Percentiles rank a stretch among this genome's conserved stretches.
Evolutionary conservation across 2,329 filamentous ascomycete species (phyloP).

Genomic region (Colletotrichum simmondsii): DNA sequence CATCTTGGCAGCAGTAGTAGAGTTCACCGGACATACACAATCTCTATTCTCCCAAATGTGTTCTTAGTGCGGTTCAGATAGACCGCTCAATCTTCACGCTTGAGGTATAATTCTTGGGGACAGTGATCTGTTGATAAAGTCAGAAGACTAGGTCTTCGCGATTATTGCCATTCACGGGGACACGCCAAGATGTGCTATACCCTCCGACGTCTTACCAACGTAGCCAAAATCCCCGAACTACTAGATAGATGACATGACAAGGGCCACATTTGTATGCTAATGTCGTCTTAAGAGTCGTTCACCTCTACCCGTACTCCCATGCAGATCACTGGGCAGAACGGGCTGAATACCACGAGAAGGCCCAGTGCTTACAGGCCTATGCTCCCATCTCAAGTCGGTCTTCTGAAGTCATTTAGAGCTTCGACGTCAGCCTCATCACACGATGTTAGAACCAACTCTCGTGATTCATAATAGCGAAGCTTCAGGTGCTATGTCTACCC

Average conservation of each 20-base stretch:
- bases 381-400: neutral
- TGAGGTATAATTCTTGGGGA: neutral
- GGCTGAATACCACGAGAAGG: neutral
- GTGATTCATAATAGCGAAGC: neutral
- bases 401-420: neutral
- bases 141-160: neutral
- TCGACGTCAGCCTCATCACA: neutral
- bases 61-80: no score
- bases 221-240: neutral
- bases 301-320: neutral
- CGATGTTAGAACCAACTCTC: neutral
- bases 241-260: neutral
- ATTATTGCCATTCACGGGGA: neutral
- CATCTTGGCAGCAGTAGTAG: no score
- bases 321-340: neutral
- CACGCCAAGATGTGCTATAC: neutral
- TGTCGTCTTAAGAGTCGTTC: neutral
- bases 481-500: neutral
- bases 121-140: neutral
- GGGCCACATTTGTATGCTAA: neutral
- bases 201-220: neutral
- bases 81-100: neutral
- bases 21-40: no score
- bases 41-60: no score
- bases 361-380: neutral